These are phyloP conservation scores for Nannochloris sp. DNA, from an alignment of 139 green algal genomes.

Conservation along the genomic window DNA sequence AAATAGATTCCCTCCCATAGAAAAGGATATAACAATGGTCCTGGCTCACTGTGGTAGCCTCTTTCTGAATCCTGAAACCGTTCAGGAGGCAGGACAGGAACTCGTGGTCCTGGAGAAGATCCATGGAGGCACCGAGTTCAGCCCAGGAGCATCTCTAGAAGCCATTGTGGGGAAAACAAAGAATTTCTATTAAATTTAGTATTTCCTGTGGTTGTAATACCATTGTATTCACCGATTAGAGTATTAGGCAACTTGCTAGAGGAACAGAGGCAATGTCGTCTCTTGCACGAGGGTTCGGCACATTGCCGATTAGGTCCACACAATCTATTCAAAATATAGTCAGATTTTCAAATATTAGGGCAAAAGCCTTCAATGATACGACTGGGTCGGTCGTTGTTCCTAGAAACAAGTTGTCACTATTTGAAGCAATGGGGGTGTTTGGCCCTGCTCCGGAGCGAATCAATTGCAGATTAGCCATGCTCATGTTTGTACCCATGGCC, in stretches of 20 bases:
- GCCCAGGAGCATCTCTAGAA: conserved; percentile 37
- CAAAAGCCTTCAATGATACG: too few species aligned
- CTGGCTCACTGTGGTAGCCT: conserved; percentile 63
- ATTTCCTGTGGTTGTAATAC: too few species aligned
- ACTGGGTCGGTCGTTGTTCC: too few species aligned
- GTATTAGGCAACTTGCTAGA: too few species aligned
- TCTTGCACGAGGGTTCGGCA: too few species aligned
- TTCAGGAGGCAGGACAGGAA: conserved; percentile 45
- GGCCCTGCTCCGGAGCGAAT: conserved; percentile 68
- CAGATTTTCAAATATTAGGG: too few species aligned
- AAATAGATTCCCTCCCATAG: conserved; percentile 58
- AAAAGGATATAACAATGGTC: conserved; percentile 69
- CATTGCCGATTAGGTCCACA: too few species aligned
- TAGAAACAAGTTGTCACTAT: conserved; percentile 3
- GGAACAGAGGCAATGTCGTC: too few species aligned
- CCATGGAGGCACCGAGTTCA: conserved; percentile 37
- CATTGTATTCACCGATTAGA: too few species aligned
- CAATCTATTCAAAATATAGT: too few species aligned
- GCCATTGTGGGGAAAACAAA: conserved; percentile 27
- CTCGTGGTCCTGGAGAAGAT: conserved; percentile 50
- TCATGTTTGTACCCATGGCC: conserved; percentile 51
- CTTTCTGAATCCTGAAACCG: conserved; percentile 48
- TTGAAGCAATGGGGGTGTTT: conserved; percentile 53
- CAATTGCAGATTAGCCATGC: conserved; percentile 69
- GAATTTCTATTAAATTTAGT: too few species aligned